Percentiles rank a stretch among this genome's conserved stretches.
Evolutionary conservation across 1,284 basidiomycete genomes (phyloP).

Genomic region (Hymenochaete sp.): DNA sequence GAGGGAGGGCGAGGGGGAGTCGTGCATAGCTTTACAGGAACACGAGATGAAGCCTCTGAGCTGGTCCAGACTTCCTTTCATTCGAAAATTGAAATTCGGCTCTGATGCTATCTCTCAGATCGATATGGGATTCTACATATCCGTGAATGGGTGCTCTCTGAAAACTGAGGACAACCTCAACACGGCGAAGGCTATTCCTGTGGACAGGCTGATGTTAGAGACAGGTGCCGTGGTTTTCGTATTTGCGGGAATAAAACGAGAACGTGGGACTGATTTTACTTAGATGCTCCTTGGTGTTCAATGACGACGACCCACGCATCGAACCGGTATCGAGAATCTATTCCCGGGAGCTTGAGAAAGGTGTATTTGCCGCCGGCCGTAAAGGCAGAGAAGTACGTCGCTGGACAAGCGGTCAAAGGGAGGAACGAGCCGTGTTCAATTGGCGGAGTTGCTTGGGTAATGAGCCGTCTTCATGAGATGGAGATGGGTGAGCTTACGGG

Average conservation of each 20-base stretch:
- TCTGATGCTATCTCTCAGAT: slow-evolving; percentile 33
- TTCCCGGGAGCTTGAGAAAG: slow-evolving; percentile 41
- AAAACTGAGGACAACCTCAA: slow-evolving; percentile 72
- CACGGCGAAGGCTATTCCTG: slow-evolving; percentile 51
- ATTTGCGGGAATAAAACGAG: not conserved
- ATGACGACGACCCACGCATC: slow-evolving; percentile 75
- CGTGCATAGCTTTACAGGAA: slow-evolving; percentile 84
- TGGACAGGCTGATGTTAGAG: slow-evolving; percentile 69
- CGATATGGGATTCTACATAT: slow-evolving; percentile 64
- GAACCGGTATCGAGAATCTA: slow-evolving; percentile 41
- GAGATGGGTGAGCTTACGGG: slow-evolving; percentile 54
- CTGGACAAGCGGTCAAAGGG: slow-evolving; percentile 67
- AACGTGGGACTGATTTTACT: slow-evolving; percentile 3
- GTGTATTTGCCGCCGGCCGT: slow-evolving; percentile 47
- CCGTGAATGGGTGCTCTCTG: slow-evolving; percentile 78
- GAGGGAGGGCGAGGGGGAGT: slow-evolving; percentile 63
- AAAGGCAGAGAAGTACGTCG: slow-evolving; percentile 62
- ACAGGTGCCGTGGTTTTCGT: slow-evolving; percentile 41
- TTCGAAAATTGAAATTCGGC: slow-evolving; percentile 8
- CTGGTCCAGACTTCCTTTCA: slow-evolving; percentile 39
- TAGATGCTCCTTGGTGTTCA: slow-evolving; percentile 82
- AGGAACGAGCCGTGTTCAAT: slow-evolving; percentile 75
- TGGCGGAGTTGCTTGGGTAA: slow-evolving; percentile 71
- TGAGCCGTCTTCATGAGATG: slow-evolving; percentile 46
- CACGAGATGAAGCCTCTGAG: slow-evolving; percentile 56